Evolutionary conservation across 768 basidiomycete genomes (phyloP), one percentile per base, ranked within the genome.

Genomic region (Macrolepiota albuminosa): DNA sequence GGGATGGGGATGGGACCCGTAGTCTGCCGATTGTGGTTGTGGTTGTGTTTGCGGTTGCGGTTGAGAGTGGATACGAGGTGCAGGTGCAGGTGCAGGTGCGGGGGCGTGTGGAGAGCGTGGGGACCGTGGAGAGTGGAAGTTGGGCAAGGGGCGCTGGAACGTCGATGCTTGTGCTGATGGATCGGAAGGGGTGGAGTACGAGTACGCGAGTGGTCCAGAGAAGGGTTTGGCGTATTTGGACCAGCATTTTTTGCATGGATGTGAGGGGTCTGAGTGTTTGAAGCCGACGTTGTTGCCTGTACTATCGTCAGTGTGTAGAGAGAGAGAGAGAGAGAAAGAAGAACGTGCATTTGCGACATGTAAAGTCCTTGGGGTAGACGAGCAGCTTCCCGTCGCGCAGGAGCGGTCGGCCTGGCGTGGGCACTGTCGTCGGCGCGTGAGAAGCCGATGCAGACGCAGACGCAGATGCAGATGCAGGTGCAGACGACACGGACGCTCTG

Each of bases 171-270:
- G 11, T 6, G 21, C 1, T 0, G 45, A 26, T 6, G 21, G 6
- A 14, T 46, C 24, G 3, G 51, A 33, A 4, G 64, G 6, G 36
- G 43, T 34, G 4, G 71, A 57, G 80, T 11, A 77, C 63, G 78
- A 79, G 65, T 84, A 86, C 0, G 78, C 75, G 16, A 91, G 71
- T 5, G 87, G 81, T 3, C 87, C 87, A 0, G 75, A 67, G 70
- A 85, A 93, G 0, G 80, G 75, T 63, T 81, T 84, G 0, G 79
- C 78, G 70, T 87, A 86, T 64, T 84, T 86, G 6, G 78, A 73
- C 91, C 91, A 93, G 73, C 92, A 93, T 58, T 81, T 82, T 59
- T 78, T 76, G 67, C 91, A 92, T 6, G 90, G 87, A 58, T 84
- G 75, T 1, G 76, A 68, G 0, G 88, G 88, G 69, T 92, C 88